Base-by-base conservation (phyloP, 2,329 filamentous ascomycete species). In the Bipolaris victoriae region DNA sequence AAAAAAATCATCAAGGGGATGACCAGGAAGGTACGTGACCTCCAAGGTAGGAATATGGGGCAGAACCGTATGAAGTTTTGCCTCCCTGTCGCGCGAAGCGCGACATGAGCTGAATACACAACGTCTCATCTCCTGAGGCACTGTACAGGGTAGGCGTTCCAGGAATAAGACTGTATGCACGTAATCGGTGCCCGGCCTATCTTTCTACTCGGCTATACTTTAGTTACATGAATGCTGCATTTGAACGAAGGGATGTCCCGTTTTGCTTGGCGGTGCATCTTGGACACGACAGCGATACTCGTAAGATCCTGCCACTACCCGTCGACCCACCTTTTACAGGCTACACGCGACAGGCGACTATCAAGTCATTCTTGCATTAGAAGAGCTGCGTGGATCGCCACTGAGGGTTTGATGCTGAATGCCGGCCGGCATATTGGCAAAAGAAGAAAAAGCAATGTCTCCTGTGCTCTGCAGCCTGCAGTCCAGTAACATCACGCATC, bases 241-340 rank as follows among this genome's bases (percentile, higher is more conserved):
- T 18, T 55, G 52, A 50, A 59, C 37, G 39, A 33, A 48, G 46
- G 61, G 16, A 40, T 47, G 31, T 56, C 48, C 50, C 50, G 58
- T 57, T 45, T 58, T 61, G 35, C 61, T 62, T 64, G 53, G 55
- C 54, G 39, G 40, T 44, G 46, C 35, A 37, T 33, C 53, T 18
- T 46, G 20, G 45, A 36, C 53, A 60, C 46, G 20, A 50, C 31
- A 56, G 52, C 40, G 49, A 44, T 41, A 50, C 33, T 31, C 33
- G 31, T 44, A 55, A 53, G 47, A 57, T 52, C 60, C 57, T 60
- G 57, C 48, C 56, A 36, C 36, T 46, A 55, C 49, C 52, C 49
- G 49, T 50, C 24, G 33, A 29, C 48, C 20, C 36, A 29, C n/a
- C 20, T n/a, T 13, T 39, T 35, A 58, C 22, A 33, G 18, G 35